Evolutionary conservation across 108 stramenopile species (phyloP).

Genomic region (Craspedostauros australis): DNA sequence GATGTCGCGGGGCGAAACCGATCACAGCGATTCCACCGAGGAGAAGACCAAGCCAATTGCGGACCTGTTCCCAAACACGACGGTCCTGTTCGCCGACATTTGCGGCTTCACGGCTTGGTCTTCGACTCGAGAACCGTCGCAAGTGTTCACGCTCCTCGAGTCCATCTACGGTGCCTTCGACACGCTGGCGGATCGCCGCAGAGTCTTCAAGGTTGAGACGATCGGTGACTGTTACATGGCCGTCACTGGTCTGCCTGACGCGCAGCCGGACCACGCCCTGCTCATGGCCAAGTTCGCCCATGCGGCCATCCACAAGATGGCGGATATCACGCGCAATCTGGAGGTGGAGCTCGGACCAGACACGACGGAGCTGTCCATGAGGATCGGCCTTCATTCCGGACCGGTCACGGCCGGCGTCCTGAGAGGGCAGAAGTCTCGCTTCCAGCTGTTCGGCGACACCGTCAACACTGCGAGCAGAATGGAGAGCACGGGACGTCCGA

Average conservation of each 20-base stretch:
- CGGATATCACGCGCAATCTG: conserved; percentile 9
- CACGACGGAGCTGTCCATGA: conserved; percentile 19
- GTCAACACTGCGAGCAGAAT: conserved; percentile 33
- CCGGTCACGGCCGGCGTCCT: conserved; percentile 46
- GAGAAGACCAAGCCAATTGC: conserved; percentile 42
- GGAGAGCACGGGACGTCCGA: conserved; percentile 17
- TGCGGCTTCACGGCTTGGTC: conserved; percentile 38
- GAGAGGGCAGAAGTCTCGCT: conserved; percentile 34
- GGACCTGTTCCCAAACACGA: conserved; percentile 46
- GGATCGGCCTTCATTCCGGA: conserved; percentile 38
- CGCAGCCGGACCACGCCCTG: conserved; percentile 28
- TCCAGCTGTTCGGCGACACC: conserved; percentile 55
- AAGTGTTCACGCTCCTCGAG: conserved; percentile 54
- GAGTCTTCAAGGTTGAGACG: conserved; percentile 33
- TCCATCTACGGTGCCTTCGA: conserved; percentile 28
- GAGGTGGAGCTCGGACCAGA: conserved; percentile 17
- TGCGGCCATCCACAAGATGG: conserved; percentile 20
- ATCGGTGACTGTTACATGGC: conserved; percentile 51
- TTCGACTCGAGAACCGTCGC: conserved; percentile 27
- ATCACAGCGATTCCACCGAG: no score
- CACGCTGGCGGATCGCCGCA: conserved; percentile 4
- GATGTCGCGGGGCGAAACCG: no score
- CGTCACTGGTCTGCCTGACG: conserved; percentile 7
- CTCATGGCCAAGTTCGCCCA: conserved; percentile 33
- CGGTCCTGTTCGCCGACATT: conserved; percentile 52